Percentiles rank a stretch among this genome's conserved stretches.
Evolutionary conservation across 805 yeast species (phyloP).

Genomic region (Spathaspora gorwiae): DNA sequence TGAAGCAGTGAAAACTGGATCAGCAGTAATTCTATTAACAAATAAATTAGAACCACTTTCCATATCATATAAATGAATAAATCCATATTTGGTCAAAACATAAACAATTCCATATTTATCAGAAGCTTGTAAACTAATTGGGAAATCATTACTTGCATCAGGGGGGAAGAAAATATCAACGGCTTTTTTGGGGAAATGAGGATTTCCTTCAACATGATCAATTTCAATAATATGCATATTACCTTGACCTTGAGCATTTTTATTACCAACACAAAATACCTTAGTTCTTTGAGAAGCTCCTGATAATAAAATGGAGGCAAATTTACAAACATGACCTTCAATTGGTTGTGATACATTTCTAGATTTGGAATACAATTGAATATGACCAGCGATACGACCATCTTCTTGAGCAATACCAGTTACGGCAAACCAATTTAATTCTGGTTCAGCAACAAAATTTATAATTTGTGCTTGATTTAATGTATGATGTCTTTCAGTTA

Average conservation of each 20-base stretch:
- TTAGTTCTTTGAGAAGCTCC: constrained; percentile 74
- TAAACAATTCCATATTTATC: constrained; percentile 82
- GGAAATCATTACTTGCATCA: constrained; percentile 94
- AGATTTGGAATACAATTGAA: constrained; percentile 83
- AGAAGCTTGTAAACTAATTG: constrained; percentile 84
- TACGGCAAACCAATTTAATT: constrained; percentile 87
- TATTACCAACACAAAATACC: constrained; percentile 89
- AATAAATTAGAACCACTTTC: constrained; percentile 90
- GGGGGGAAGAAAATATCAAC: constrained; percentile 96
- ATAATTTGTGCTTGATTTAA: constrained; percentile 82
- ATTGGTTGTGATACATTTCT: constrained; percentile 94
- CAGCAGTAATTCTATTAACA: constrained; percentile 94
- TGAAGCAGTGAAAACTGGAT: constrained; percentile 88
- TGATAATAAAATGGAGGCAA: constrained; percentile 70
- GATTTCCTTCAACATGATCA: constrained; percentile 84
- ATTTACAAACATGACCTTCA: constrained; percentile 95
- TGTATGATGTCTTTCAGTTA: constrained; percentile 80
- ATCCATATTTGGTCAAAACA: constrained; percentile 91
- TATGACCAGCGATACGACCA: constrained; percentile 92
- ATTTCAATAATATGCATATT: constrained; percentile 88
- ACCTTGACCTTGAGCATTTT: constrained; percentile 69
- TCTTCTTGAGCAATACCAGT: constrained; percentile 93
- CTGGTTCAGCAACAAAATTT: constrained; percentile 77
- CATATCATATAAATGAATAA: constrained; percentile 90
- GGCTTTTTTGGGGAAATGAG: constrained; percentile 81